Base-by-base conservation (phyloP, 2,329 filamentous ascomycete species). In the Tothia fuscella region DNA sequence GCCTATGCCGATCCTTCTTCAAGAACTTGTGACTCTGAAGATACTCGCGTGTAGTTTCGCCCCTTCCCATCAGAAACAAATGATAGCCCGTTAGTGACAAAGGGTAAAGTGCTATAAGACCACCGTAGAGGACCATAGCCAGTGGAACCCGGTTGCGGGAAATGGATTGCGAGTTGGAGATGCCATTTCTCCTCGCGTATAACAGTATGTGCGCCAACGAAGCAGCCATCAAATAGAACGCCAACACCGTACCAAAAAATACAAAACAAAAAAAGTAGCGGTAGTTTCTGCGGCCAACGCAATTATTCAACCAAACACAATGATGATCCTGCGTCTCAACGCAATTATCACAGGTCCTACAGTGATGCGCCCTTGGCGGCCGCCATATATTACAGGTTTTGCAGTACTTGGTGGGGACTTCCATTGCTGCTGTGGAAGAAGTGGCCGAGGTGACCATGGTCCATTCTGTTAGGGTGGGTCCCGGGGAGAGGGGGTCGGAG, bases 241-340 rank as follows among this genome's bases (percentile, higher is more conserved):
- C 74, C 14, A 95, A 70, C 25, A 95, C 50, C 0, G 85, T 86
- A n/a, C 76, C 78, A 12, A 80, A 78, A 41, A 76, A 77, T 49
- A 98, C 79, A 61, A 95, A 98, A 9, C 82, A 75, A 59, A 96
- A 95, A 63, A 98, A 98, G 61, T 89, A 96, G 48, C 91, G 85
- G 64, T 98, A 98, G 64, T 98, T 98, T 53, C 91, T 84, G 50
- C 89, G 81, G 32, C 91, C 91, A 38, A 98, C 82, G 53, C 91
- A 98, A 60, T 98, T 98, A 65, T 98, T 98, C 48, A 98, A 75
- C 91, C 91, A 98, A 13, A 96, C 88, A 55, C 91, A 98, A 62
- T 98, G 91, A 56, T 98, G 91, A 56, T 98, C 91, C 51, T 95
- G 86, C 0, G 87, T 94, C 61, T 98, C 91, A 46, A 98, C 76